Evolutionary conservation across 352 stramenopile species (phyloP).

Genomic region (Pythium grandisporangium): DNA sequence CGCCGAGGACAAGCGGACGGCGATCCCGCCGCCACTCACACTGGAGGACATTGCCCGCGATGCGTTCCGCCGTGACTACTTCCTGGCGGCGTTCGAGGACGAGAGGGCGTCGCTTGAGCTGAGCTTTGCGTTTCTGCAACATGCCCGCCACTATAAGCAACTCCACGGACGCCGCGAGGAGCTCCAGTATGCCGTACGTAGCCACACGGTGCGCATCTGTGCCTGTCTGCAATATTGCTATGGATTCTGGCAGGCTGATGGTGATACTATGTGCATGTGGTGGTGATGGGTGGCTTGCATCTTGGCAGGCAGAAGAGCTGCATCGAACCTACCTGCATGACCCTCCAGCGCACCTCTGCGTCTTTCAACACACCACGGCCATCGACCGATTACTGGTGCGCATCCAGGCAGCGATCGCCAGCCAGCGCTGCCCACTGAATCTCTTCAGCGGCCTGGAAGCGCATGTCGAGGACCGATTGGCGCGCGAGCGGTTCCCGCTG

Average conservation of each 20-base stretch:
- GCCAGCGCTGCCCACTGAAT: conserved; percentile 26
- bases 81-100: conserved; percentile 41
- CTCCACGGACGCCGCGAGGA: conserved; percentile 30
- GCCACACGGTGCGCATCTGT: too few species aligned
- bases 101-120: conserved; percentile 47
- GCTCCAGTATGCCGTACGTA: conserved; percentile 33
- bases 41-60: conserved; percentile 53
- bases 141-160: conserved; percentile 46
- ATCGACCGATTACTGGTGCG: conserved; percentile 17
- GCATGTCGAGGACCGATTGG: conserved; percentile 34
- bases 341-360: conserved; percentile 15
- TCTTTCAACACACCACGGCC: conserved; percentile 8
- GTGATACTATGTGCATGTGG: background rate
- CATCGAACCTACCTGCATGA: conserved; percentile 25
- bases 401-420: conserved; percentile 18
- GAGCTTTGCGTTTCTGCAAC: conserved; percentile 43
- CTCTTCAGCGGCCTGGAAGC: conserved; percentile 57
- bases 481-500: conserved; percentile 32
- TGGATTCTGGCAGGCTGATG: too few species aligned
- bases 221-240: too few species aligned
- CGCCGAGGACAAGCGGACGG: background rate
- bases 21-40: conserved; percentile 14
- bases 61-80: conserved; percentile 42
- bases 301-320: conserved; percentile 35
- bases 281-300: background rate